These are phyloP conservation scores for Aspergillus sp. DNA, from an alignment of 2,329 filamentous ascomycete species.

Conservation along the genomic window DNA sequence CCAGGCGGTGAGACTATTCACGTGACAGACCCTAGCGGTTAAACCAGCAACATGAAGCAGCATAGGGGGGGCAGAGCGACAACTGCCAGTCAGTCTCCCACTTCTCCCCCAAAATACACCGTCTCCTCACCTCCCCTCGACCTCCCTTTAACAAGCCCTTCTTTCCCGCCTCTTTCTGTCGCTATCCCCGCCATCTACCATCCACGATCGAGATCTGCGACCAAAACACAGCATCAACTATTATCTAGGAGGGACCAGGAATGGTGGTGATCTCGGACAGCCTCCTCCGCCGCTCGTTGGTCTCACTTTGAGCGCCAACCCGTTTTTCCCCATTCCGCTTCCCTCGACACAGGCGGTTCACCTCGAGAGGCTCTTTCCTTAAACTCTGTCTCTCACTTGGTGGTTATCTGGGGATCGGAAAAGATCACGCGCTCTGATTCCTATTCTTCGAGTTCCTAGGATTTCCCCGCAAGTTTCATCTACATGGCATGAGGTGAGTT, in stretches of 20 bases:
- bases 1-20: slow-evolving; percentile 15
- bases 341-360: slow-evolving; percentile 16
- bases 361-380: slow-evolving; percentile 1
- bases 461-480: slow-evolving; percentile 23
- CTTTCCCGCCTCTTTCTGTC: slow-evolving; percentile 2
- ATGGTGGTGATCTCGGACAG: slow-evolving; percentile 30
- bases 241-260: slow-evolving; percentile 21
- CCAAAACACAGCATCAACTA: background rate
- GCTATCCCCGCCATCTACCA: background rate
- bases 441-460: slow-evolving; percentile 8
- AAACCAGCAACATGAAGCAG: slow-evolving; percentile 18
- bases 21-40: slow-evolving; percentile 21
- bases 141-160: background rate
- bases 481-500: slow-evolving; percentile 26
- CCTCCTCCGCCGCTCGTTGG: slow-evolving; percentile 34
- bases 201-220: background rate
- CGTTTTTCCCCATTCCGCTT: slow-evolving; percentile 14
- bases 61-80: slow-evolving; percentile 28
- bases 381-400: background rate
- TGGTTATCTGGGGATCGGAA: background rate
- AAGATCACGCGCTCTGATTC: slow-evolving; percentile 13
- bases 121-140: slow-evolving; percentile 12
- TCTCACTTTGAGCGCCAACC: slow-evolving; percentile 30
- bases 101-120: slow-evolving; percentile 20
- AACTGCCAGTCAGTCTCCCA: slow-evolving; percentile 26